Evolutionary conservation across 306 rosid species (phyloP), one percentile per base, ranked within the genome.

Genomic region (Begonia loranthoides): DNA sequence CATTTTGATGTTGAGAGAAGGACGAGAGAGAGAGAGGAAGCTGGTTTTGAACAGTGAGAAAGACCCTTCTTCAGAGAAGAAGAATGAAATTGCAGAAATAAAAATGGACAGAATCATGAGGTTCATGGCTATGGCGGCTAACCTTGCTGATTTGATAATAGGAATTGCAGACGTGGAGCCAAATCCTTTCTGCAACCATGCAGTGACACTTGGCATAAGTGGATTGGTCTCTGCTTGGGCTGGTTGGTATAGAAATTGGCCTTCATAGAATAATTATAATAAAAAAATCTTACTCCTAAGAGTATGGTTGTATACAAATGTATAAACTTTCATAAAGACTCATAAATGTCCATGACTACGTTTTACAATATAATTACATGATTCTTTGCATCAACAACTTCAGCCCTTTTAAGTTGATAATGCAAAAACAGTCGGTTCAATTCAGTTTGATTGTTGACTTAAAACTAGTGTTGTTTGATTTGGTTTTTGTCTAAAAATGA

Each of bases 151-250:
- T 66, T 90, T 90, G 66, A 52, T 85, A 3, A 90, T 90, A 51
- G 97, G 24, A 11, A 0, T 90, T 55, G 97, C 97, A 1, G 97
- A 90, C 9, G 82, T 90, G 63, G 92, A 90, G 17, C 97, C 97
- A 6, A 90, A 90, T 12, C 95, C 94, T 0, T 82, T 90, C 13
- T 90, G 95, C 51, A 80, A 76, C 48, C 97, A 86, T 67, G 61
- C 83, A 15, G 61, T 90, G 13, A 78, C 87, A 46, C 94, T 90
- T 67, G 97, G 94, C 8, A 85, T 90, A 15, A 78, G 95, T 69
- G 97, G 97, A 2, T 69, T 90, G 81, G 95, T 90, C 67, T 90
- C 95, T 76, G 97, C 97, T 47, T 90, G 97, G 97, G 79, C 95
- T 66, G 97, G 97, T 61, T 90, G 97, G 97, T 90, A 86, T 9